Conservation (phyloP, 768 basidiomycete species). For the Nidularia sp. region DNA sequence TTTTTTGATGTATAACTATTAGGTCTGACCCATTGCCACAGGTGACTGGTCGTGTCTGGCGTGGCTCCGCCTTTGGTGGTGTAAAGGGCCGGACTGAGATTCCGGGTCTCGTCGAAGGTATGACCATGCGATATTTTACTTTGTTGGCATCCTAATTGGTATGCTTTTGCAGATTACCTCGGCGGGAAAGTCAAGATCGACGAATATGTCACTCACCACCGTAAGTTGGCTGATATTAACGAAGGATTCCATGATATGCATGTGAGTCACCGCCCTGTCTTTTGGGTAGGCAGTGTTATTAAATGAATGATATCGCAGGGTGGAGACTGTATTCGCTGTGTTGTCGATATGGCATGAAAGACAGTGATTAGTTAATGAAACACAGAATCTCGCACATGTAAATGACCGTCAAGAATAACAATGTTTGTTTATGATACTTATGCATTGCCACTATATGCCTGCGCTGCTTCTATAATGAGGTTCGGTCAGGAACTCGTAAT, state of each 20-base stretch:
- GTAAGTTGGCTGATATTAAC: conserved; percentile 72
- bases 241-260: conserved; percentile 96
- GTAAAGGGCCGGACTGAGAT: conserved; percentile 97
- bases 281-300: not conserved
- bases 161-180: conserved; percentile 66
- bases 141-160: not conserved
- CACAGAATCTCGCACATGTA: not conserved
- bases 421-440: too few relatives aligned
- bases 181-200: conserved; percentile 83
- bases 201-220: conserved; percentile 91
- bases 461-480: too few relatives aligned
- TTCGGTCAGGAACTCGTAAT: too few relatives aligned
- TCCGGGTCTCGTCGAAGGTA: conserved; percentile 89
- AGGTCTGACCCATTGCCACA: not conserved
- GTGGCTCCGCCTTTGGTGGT: conserved; percentile 93
- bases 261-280: conserved; percentile 44
- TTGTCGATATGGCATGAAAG: conserved; percentile 78
- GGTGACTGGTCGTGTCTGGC: conserved; percentile 91
- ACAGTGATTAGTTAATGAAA: not conserved
- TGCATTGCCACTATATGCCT: too few relatives aligned
- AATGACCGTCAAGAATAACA: not conserved
- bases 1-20: not conserved
- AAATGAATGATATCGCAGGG: conserved; percentile 30
- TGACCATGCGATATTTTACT: conserved; percentile 3
- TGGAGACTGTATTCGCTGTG: conserved; percentile 91